These are phyloP conservation scores for Epichloe baconii DNA, from an alignment of 2,329 filamentous ascomycete genomes.

Conservation along the genomic window DNA sequence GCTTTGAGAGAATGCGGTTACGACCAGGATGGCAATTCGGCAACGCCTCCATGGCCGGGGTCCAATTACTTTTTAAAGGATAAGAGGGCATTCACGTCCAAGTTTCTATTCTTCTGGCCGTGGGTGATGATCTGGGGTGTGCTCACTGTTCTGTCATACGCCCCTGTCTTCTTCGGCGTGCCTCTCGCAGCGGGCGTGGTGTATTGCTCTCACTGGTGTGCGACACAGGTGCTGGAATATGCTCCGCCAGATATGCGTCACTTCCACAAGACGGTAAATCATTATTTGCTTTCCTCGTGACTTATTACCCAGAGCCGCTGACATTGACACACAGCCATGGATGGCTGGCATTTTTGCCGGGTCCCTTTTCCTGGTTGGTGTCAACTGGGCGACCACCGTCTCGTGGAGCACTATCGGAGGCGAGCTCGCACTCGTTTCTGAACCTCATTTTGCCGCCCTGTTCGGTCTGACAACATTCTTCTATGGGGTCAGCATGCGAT, in stretches of 20 bases:
- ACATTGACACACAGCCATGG: constrained; percentile 50
- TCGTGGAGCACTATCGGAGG: constrained; percentile 35
- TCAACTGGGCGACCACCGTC: constrained; percentile 63
- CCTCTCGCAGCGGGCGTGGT: constrained; percentile 54
- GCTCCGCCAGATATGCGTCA: constrained; percentile 79
- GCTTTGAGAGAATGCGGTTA: constrained; percentile 78
- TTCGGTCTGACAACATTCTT: constrained; percentile 67
- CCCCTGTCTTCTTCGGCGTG: constrained; percentile 64
- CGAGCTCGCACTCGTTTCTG: constrained; percentile 46
- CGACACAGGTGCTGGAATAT: constrained; percentile 65
- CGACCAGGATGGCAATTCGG: constrained; percentile 61
- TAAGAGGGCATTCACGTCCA: constrained; percentile 62
- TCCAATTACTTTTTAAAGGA: constrained; percentile 64
- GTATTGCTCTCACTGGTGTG: constrained; percentile 63
- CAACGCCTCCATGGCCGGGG: constrained; percentile 56
- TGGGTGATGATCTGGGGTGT: constrained; percentile 62
- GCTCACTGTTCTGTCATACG: constrained; percentile 57
- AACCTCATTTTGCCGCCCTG: constrained; percentile 60
- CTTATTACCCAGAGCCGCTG: background rate
- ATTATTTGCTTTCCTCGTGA: background rate
- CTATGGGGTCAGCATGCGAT: constrained; percentile 72
- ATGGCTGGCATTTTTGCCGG: constrained; percentile 86
- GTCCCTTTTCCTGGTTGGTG: constrained; percentile 66
- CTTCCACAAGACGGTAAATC: constrained; percentile 72
- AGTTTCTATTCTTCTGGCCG: constrained; percentile 84